Conservation (phyloP, 2,329 filamentous ascomycete genomes). For the Dactylellina haptotyla region DNA sequence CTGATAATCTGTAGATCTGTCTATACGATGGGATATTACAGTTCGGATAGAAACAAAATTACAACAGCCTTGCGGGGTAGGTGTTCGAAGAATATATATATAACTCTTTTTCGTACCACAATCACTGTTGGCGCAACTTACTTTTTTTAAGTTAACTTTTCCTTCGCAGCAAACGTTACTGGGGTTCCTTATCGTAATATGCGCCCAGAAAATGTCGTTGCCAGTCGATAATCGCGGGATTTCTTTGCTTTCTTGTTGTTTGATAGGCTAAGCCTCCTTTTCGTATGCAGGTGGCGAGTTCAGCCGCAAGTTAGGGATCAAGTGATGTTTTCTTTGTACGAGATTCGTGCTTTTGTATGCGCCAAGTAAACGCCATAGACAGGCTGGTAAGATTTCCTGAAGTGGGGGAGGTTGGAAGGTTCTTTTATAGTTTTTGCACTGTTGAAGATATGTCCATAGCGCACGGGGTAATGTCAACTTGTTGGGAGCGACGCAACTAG, state of each 20-base stretch:
- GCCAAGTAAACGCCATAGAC: slow-evolving; percentile 18
- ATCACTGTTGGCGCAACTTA: neutral
- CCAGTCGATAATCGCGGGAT: slow-evolving; percentile 13
- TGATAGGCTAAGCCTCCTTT: slow-evolving; percentile 15
- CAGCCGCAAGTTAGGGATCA: slow-evolving; percentile 42
- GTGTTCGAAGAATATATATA: neutral
- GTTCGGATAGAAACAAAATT: neutral
- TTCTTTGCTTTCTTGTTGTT: slow-evolving; percentile 1
- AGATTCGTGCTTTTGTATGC: neutral
- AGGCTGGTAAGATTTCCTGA: neutral
- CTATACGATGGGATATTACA: too few relatives aligned
- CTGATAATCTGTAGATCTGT: too few relatives aligned
- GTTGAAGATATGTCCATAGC: too few relatives aligned
- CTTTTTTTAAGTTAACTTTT: neutral
- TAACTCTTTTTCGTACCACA: neutral
- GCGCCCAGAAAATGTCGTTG: neutral
- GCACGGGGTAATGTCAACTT: too few relatives aligned
- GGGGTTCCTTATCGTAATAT: neutral
- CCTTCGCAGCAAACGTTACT: too few relatives aligned
- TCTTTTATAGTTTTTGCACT: neutral
- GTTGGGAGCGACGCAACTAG: too few relatives aligned
- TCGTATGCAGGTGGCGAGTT: slow-evolving; percentile 14
- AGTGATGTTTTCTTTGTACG: slow-evolving; percentile 13
- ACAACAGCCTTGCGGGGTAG: neutral
- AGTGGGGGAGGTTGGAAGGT: neutral